Conservation (phyloP, 2,329 filamentous ascomycete species). For the Fulvia fulva region DNA sequence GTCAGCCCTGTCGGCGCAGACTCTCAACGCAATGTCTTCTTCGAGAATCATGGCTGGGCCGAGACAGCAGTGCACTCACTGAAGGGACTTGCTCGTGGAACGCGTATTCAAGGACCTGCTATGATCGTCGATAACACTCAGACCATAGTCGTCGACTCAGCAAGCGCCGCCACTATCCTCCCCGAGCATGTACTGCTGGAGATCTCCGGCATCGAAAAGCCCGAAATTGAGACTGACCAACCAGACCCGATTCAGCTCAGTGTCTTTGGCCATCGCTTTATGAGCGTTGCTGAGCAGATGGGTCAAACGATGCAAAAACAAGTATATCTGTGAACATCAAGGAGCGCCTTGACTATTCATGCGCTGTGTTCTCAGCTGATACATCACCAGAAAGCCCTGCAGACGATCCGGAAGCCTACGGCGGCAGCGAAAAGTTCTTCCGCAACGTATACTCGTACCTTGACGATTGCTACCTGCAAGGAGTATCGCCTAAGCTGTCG, state of each 20-base stretch:
- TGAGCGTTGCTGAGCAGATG: conserved; percentile 59
- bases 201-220: conserved; percentile 41
- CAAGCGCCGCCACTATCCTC: conserved; percentile 36
- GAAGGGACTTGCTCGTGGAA: too few species aligned
- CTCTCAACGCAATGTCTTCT: too few species aligned
- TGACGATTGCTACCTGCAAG: conserved; percentile 28
- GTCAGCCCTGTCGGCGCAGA: too few species aligned
- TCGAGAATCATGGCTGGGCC: too few species aligned
- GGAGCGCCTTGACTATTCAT: conserved; percentile 44
- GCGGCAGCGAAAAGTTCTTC: conserved; percentile 28
- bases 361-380: conserved; percentile 43
- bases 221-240: conserved; percentile 49
- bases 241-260: conserved; percentile 56
- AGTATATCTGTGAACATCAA: conserved; percentile 50
- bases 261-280: conserved; percentile 56
- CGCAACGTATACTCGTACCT: conserved; percentile 31
- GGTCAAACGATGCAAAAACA: conserved; percentile 54
- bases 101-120: conserved; percentile 30
- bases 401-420: conserved; percentile 17
- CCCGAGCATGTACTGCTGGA: conserved; percentile 41
- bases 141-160: conserved; percentile 43
- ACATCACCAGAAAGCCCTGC: conserved; percentile 12
- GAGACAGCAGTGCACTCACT: too few species aligned
- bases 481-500: conserved; percentile 22
- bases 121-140: conserved; percentile 43